These are phyloP conservation scores for Sisymbrium altissimum DNA, from an alignment of 345 rosid genomes.

Conservation along the genomic window DNA sequence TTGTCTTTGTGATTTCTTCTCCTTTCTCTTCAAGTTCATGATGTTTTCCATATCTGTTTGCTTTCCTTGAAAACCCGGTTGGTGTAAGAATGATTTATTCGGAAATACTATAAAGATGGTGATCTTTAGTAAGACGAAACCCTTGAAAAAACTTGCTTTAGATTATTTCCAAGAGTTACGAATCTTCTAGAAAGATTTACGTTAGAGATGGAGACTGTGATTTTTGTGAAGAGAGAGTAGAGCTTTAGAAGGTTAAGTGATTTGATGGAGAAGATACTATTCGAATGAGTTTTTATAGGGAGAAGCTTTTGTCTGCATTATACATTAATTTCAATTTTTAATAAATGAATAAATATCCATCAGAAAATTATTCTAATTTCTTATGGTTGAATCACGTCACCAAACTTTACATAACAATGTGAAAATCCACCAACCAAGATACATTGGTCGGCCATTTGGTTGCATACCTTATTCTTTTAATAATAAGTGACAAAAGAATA, in stretches of 20 bases:
- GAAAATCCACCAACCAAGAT: slow-evolving; percentile 32
- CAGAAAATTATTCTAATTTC: not conserved
- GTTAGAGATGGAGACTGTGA: not conserved
- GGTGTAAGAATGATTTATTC: not conserved
- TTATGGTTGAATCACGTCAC: slow-evolving; percentile 24
- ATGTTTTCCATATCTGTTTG: slow-evolving; percentile 20
- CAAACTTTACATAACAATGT: slow-evolving; percentile 29
- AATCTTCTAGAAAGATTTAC: slow-evolving; percentile 3
- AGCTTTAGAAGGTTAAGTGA: slow-evolving; percentile 5
- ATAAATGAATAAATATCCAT: not conserved
- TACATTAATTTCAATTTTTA: not conserved
- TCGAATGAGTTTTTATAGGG: slow-evolving; percentile 26
- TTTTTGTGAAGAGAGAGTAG: slow-evolving; percentile 5
- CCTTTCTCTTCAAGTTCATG: slow-evolving; percentile 28
- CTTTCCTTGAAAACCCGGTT: not conserved
- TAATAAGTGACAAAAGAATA: not conserved
- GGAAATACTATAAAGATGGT: not conserved
- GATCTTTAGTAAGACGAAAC: not conserved
- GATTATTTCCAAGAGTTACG: not conserved
- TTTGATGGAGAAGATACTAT: slow-evolving; percentile 18
- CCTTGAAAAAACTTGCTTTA: not conserved
- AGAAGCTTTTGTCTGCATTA: slow-evolving; percentile 11
- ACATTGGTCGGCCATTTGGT: slow-evolving; percentile 37
- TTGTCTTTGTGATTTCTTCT: slow-evolving; percentile 31
- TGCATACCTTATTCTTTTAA: slow-evolving; percentile 14